A percentile compares a stretch with the other conserved stretches of the same genome.
These are phyloP conservation scores for Fonsecaea pugnacius DNA, from an alignment of 2,329 filamentous ascomycete genomes.

Conservation along the genomic window DNA sequence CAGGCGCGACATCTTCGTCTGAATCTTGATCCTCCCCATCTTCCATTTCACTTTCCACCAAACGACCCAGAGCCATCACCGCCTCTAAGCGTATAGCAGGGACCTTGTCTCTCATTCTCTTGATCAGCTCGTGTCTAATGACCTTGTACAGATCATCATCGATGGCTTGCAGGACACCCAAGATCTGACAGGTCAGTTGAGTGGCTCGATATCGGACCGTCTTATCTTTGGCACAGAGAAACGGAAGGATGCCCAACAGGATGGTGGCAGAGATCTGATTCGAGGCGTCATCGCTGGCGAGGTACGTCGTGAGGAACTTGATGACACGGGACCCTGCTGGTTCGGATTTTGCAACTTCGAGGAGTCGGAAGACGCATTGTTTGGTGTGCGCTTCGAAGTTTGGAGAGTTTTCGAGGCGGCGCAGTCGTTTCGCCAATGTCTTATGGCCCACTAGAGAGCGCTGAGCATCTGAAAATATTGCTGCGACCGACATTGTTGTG, in stretches of 20 bases:
- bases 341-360: slow-evolving; percentile 92
- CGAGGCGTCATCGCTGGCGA: slow-evolving; percentile 83
- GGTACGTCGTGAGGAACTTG: slow-evolving; percentile 83
- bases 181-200: slow-evolving; percentile 85
- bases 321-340: slow-evolving; percentile 82
- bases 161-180: slow-evolving; percentile 89
- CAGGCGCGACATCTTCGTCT: slow-evolving; percentile 65
- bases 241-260: slow-evolving; percentile 63
- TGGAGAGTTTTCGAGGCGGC: slow-evolving; percentile 74
- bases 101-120: slow-evolving; percentile 91
- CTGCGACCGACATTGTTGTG: slow-evolving; percentile 34
- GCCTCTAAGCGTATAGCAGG: slow-evolving; percentile 89
- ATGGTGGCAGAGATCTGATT: slow-evolving; percentile 77
- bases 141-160: slow-evolving; percentile 90
- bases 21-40: slow-evolving; percentile 63
- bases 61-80: slow-evolving; percentile 81
- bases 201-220: slow-evolving; percentile 86
- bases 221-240: slow-evolving; percentile 89
- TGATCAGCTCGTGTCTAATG: slow-evolving; percentile 76
- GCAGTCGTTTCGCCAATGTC: slow-evolving; percentile 82
- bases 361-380: slow-evolving; percentile 77
- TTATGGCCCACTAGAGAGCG: slow-evolving; percentile 86
- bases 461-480: slow-evolving; percentile 75
- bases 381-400: slow-evolving; percentile 87
- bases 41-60: slow-evolving; percentile 73